Conservation (phyloP, 129 eudicot species). For the Cynara cardunculus region DNA sequence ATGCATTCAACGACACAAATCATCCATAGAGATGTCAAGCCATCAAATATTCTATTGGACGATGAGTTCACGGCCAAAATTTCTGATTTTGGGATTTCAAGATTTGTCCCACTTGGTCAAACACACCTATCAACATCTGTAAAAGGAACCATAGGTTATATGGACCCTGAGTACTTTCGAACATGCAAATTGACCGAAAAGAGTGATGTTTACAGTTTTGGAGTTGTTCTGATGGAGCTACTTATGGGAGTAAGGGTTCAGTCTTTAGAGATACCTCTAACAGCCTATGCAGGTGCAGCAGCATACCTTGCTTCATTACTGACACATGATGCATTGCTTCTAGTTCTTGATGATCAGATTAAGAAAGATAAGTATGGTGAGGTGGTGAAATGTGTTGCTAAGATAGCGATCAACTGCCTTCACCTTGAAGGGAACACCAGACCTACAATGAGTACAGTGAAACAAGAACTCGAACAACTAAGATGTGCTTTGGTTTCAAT, state of each 20-base stretch:
- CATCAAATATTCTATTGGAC: constrained; percentile 7
- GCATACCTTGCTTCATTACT: neutral
- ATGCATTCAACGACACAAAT: constrained; percentile 11
- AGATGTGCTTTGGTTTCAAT: neutral
- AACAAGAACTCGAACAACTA: neutral
- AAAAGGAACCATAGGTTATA: constrained; percentile 12
- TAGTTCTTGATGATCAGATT: neutral
- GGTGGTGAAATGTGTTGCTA: constrained; percentile 8
- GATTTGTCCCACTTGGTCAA: constrained; percentile 6
- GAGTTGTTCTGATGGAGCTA: constrained; percentile 4
- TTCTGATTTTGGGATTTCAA: constrained; percentile 19
- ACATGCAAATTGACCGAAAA: neutral
- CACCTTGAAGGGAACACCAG: constrained; percentile 1
- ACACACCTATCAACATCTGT: constrained; percentile 18
- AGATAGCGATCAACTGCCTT: constrained; percentile 6
- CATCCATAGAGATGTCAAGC: constrained; percentile 6
- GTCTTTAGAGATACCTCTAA: constrained; percentile 1
- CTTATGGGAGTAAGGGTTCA: neutral
- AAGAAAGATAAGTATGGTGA: neutral
- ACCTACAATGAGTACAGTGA: constrained; percentile 2
- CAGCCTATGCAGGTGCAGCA: neutral
- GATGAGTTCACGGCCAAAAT: constrained; percentile 5
- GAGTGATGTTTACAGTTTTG: constrained; percentile 10
- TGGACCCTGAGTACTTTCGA: constrained; percentile 18
- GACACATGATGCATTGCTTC: neutral